Percentiles rank a stretch among this genome's conserved stretches.
phyloP scores from a whole-genome alignment of 2,329 filamentous ascomycete species.

The Fusarium sp. region DNA sequence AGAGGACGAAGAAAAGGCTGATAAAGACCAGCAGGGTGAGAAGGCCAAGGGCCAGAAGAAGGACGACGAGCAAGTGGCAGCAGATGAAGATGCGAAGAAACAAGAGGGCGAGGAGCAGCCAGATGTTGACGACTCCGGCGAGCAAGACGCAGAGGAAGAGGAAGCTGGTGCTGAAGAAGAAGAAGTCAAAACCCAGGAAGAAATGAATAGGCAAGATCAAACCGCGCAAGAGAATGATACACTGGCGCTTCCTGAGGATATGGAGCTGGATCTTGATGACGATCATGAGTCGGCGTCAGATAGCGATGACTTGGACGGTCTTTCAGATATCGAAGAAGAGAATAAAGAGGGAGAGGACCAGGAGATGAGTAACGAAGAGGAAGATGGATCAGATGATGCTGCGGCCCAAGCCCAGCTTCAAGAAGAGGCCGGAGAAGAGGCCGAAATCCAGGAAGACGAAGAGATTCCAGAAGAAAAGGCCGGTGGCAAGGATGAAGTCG shows the following conservation, averaged over 20 bases:
- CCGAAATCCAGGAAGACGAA: conserved; percentile 68
- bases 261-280: conserved; percentile 84
- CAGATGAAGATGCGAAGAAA: conserved; percentile 66
- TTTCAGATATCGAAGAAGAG: conserved; percentile 64
- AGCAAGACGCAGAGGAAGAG: conserved; percentile 62
- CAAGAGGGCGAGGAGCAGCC: conserved; percentile 51
- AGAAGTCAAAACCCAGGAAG: conserved; percentile 63
- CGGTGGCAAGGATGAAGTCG: conserved; percentile 54
- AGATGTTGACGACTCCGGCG: conserved; percentile 57
- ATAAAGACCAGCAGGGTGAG: conserved; percentile 83
- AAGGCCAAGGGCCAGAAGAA: conserved; percentile 75
- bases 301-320: conserved; percentile 66
- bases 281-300: conserved; percentile 67
- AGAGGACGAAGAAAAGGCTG: conserved; percentile 78
- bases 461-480: conserved; percentile 60
- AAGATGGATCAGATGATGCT: conserved; percentile 52
- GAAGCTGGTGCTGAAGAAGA: conserved; percentile 71
- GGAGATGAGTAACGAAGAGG: conserved; percentile 50
- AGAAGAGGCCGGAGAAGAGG: conserved; percentile 48
- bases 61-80: conserved; percentile 68
- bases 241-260: conserved; percentile 85
- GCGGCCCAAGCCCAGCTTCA: conserved; percentile 51
- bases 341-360: conserved; percentile 50
- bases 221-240: conserved; percentile 84
- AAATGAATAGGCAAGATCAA: conserved; percentile 71